Base-by-base conservation (phyloP, 495 filamentous ascomycete species). In the Penicillium psychrofluorescens region DNA sequence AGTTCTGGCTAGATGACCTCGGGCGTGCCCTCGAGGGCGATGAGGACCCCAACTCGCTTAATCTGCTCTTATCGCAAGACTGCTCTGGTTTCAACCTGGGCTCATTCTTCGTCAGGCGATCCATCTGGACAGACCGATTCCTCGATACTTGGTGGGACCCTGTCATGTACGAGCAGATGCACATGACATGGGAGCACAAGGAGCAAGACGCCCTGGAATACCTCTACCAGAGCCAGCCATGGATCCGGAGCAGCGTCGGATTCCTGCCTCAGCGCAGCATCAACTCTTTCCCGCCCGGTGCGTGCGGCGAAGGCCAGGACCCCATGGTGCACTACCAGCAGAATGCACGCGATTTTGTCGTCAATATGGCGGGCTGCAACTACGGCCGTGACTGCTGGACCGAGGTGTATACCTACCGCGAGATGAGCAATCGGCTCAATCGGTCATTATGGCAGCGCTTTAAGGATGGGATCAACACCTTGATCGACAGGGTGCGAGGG, bases 71-170 rank as follows among this genome's bases (percentile, higher is more conserved):
- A 4, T 83, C 91, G 2, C 92, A 99, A 58, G 92, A 97, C 67
- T 99, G 92, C 64, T 79, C 80, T 2, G 92, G 92, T 11, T 99
- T 99, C 75, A 97, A 95, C 58, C 79, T 99, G 1, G 92, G 92
- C 4, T 95, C 88, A 14, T 99, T 99, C 77, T 90, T 99, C 63
- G 67, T 96, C 29, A 77, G 80, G 16, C 80, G 94, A 11, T 84
- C 84, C 48, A 66, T 80, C 10, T 99, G 91, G 90, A 86, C 88
- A 0, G 92, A 97, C 55, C 86, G 90, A 12, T 58, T 99, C 7
- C 76, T 99, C 22, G 92, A 99, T 61, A 78, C 95, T 44, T 99
- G 91, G 92, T 99, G 94, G 94, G 92, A 99, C 55, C 92, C 92
- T 0, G 89, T 96, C 32, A 81, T 85, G 44, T 99, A 99, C 64